These are phyloP conservation scores for Wickerhamomyces subpelliculosus DNA, from an alignment of 805 yeast genomes.

Conservation along the genomic window DNA sequence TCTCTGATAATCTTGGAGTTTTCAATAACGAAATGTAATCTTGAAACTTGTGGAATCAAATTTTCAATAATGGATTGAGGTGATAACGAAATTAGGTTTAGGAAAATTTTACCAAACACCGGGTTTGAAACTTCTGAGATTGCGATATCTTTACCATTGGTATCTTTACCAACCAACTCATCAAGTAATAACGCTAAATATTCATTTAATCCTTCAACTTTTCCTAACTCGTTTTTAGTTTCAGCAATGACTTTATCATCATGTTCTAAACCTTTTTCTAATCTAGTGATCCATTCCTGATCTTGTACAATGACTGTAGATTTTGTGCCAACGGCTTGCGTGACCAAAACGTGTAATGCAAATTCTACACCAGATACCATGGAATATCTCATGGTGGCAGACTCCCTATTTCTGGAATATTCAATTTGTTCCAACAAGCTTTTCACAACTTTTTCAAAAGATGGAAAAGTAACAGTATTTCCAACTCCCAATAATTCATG, in stretches of 20 bases:
- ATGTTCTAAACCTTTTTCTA: constrained; percentile 60
- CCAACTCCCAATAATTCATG: constrained; percentile 34
- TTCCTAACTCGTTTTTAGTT: constrained; percentile 16
- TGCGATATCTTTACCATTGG: constrained; percentile 8
- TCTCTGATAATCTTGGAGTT: constrained; percentile 14
- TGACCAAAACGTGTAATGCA: constrained; percentile 50
- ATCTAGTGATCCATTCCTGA: constrained; percentile 64
- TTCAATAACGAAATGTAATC: constrained; percentile 20
- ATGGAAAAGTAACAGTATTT: constrained; percentile 45
- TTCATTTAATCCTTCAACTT: constrained; percentile 12
- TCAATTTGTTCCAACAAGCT: constrained; percentile 24
- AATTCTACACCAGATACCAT: constrained; percentile 43
- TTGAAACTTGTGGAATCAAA: constrained; percentile 11
- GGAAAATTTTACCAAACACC: constrained; percentile 30
- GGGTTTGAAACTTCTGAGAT: constrained; percentile 19
- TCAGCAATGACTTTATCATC: constrained; percentile 45
- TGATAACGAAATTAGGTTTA: constrained; percentile 16
- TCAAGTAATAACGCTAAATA: constrained; percentile 30
- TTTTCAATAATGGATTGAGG: constrained; percentile 8
- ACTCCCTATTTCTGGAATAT: constrained; percentile 13
- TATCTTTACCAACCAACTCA: constrained; percentile 23
- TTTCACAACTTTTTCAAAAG: constrained; percentile 34
- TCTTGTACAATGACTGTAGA: constrained; percentile 56
- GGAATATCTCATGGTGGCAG: constrained; percentile 25
- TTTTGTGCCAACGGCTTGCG: constrained; percentile 50